Evolutionary conservation across 257 asterid genomes (phyloP), one percentile per base, ranked within the genome.

Genomic region (Penstemon eatonii): DNA sequence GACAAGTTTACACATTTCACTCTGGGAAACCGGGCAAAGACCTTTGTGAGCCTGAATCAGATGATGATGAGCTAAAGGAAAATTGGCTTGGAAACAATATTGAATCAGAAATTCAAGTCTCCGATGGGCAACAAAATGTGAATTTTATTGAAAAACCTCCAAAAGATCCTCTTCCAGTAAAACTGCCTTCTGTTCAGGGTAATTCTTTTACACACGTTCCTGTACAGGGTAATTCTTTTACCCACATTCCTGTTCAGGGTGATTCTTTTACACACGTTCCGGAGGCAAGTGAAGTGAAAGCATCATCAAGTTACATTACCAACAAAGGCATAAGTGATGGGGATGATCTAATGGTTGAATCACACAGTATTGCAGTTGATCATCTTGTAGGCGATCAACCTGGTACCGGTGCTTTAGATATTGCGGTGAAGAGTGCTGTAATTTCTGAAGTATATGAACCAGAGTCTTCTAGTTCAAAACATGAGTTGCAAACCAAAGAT

Each of bases 61-160:
- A 75, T 65, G 78, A 78, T 8, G 97, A 88, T 51, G 93, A 85
- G 54, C 78, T 87, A 37, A 72, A 84, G 5, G 76, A 77, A 74
- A 84, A 72, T 63, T 89, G 95, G 95, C 47, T 73, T 44, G 78
- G 70, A 44, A 79, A 58, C n/a, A 78, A 77, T 5, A 81, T 82
- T 67, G 81, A 76, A 63, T 55, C 60, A 61, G 89, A 82, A 65
- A 77, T 59, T 52, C 78, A 75, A 67, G 70, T 41, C 66, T 41
- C 80, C 49, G 67, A 77, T 44, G 65, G 13, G 42, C 78, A 67
- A 68, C 75, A 55, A 7, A 69, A 54, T 55, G 52, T 69, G 5
- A 47, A 40, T 63, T 51, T 49, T 41, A 13, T 79, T 7, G 68
- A 54, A 67, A 66, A 59, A 60, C 73, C 69, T 11, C 60, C 68